Base-by-base conservation (phyloP, 345 rosid species). In the Anacardium occidentale region DNA sequence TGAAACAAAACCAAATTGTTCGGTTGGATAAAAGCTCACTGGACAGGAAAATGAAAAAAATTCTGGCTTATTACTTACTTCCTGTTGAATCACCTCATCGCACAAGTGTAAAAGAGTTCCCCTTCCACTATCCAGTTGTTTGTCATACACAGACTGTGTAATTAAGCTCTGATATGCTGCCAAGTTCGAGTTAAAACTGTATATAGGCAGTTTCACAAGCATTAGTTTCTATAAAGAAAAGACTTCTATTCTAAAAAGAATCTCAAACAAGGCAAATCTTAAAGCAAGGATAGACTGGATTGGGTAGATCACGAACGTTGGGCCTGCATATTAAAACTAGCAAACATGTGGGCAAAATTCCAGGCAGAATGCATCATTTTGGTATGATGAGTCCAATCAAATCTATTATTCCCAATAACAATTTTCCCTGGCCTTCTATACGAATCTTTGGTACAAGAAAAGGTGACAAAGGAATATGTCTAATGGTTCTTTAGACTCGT, bases 51-150 rank as follows among this genome's bases (percentile, higher is more conserved):
- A 60, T 56, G 57, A 25, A 37, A 74, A 34, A 24, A 59, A 32
- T 44, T 13, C 51, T 52, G 64, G 44, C 47, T n/a, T 15, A 26
- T 34, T 44, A 85, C 90, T 77, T 81, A 95, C 99, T 88, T 95
- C 99, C 85, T 95, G 98, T 73, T 95, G 99, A 83, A 95, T 89
- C 67, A 92, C 99, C 66, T 95, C 98, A 70, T 95, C 99, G 29
- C 99, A 95, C 75, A 95, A 80, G 80, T 95, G 99, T 72, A 95
- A 86, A 58, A 95, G 92, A 18, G 99, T 95, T 54, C 99, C 99
- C 84, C 63, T 89, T 78, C 99, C 99, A 77, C 99, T 95, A 71
- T 92, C 99, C 48, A 95, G 87, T 73, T 92, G 99, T 74, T 95
- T 95, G 77, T 95, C 97, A 77, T 92, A 95, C 96, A 93, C 88